Evolutionary conservation across 1,284 basidiomycete species (phyloP), one percentile per base, ranked within the genome.

Genomic region (Hemileia vastatrix): DNA sequence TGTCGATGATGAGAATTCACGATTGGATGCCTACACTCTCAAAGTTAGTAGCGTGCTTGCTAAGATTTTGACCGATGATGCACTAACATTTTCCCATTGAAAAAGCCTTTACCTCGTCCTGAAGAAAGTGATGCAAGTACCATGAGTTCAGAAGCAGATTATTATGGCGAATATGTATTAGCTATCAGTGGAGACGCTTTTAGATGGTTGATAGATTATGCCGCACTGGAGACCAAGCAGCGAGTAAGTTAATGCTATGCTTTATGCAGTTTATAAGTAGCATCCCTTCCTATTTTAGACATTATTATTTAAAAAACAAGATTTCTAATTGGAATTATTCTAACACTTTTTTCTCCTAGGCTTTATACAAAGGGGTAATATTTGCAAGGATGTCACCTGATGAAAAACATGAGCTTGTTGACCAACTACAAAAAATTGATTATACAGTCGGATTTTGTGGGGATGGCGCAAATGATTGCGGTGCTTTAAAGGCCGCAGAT

Each of bases 371-470:
- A 77, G 85, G 93, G 2, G 90, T 95, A 72, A 87, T 98, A 56
- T 99, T 94, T 75, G 93, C 95, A 6, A 84, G 95, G 24, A 98
- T 99, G 95, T 98, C 94, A 15, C 95, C 95, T 0, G 95, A 98
- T 76, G 95, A 98, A 79, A 99, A 99, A 80, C 95, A 97, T 71
- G 95, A 99, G 76, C 84, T 98, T 18, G 90, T 99, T 45, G 94
- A 97, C 75, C 84, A 93, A 2, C 80, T 99, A 21, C 95, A 98
- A 74, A 80, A 83, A 3, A 81, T 98, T 6, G 94, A 93, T 6
- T 98, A 97, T 75, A 95, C 89, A 0, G 94, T 97, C 9, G 83
- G 95, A 4, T 97, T 98, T 86, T 98, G 95, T 72, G 95, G 95
- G 44, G 95, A 99, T 74, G 95, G 95, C 31, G 95, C 95, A 4